Percentiles rank a stretch among this genome's conserved stretches.
These are phyloP conservation scores for Cicer cuneatum DNA, from an alignment of 306 rosid species.

Conservation along the genomic window DNA sequence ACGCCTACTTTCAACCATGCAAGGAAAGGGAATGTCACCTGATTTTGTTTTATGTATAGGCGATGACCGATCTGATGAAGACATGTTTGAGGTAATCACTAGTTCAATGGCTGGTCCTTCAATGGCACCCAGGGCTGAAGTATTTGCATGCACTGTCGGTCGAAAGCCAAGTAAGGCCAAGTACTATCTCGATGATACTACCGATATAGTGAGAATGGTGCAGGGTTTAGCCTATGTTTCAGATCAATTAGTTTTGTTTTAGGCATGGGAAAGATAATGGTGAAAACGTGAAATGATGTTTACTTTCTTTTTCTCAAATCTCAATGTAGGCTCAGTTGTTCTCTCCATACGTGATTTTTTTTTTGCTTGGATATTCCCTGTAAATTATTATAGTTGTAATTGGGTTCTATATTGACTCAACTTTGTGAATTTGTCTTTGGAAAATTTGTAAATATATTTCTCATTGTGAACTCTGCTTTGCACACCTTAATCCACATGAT, in stretches of 20 bases:
- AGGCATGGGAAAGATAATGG: conserved; percentile 33
- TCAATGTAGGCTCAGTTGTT: conserved; percentile 43
- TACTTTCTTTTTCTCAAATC: conserved; percentile 37
- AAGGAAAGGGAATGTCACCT: conserved; percentile 48
- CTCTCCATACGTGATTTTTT: conserved; percentile 26
- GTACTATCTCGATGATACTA: conserved; percentile 72
- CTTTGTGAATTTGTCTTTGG: conserved; percentile 27
- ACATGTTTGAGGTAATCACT: conserved; percentile 75
- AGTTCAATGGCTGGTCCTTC: conserved; percentile 46
- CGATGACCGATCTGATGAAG: conserved; percentile 83
- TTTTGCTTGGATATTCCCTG: conserved; percentile 11
- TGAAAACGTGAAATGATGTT: conserved; percentile 30
- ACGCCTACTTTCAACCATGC: conserved; percentile 65
- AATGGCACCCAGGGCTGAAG: conserved; percentile 54
- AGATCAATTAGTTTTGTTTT: conserved; percentile 37
- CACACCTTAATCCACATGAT: conserved; percentile 9
- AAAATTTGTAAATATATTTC: conserved; percentile 52
- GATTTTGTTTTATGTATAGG: conserved; percentile 88
- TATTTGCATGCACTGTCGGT: conserved; percentile 87
- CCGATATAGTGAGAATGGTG: conserved; percentile 65
- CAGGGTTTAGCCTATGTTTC: conserved; percentile 57
- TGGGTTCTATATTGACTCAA: conserved; percentile 30
- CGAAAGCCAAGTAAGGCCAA: conserved; percentile 88
- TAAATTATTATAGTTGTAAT: conserved; percentile 51
- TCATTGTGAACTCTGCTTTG: conserved; percentile 44